Evolutionary conservation across 176 grass and related monocot genomes (phyloP).

Genomic region (Oryza glaberrima): DNA sequence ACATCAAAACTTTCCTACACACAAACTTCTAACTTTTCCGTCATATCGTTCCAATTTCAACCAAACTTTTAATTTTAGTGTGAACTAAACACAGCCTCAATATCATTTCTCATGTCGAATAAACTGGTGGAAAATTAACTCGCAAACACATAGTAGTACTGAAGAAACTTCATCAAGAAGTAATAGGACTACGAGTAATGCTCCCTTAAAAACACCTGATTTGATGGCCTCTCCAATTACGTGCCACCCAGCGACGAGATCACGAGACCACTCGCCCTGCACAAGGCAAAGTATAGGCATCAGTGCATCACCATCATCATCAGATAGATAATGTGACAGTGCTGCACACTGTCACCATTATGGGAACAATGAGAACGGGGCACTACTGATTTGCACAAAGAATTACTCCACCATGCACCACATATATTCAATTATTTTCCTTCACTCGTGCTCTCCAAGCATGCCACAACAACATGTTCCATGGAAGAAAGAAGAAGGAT

Average conservation of each 20-base stretch:
- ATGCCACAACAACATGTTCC: constrained; percentile 14
- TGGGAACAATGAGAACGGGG: constrained; percentile 6
- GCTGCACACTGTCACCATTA: constrained; percentile 31
- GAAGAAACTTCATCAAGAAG: not conserved
- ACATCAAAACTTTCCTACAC: too few relatives aligned
- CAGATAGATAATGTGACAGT: not conserved
- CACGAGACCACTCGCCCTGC: not conserved
- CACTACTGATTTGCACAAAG: not conserved
- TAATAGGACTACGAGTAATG: not conserved
- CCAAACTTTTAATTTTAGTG: too few relatives aligned
- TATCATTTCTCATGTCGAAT: not conserved
- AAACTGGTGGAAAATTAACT: not conserved
- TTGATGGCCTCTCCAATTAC: not conserved
- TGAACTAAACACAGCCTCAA: too few relatives aligned
- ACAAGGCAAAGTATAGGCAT: not conserved
- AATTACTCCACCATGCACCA: constrained; percentile 28
- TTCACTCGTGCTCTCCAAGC: not conserved
- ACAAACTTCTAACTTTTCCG: too few relatives aligned
- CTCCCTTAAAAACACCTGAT: constrained; percentile 11
- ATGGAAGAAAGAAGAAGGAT: not conserved
- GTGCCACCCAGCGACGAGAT: constrained; percentile 21
- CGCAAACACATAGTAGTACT: not conserved
- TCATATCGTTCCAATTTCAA: too few relatives aligned
- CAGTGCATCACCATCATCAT: not conserved
- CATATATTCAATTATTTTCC: constrained; percentile 16